Conservation (phyloP, 1,284 basidiomycete genomes). For the Agroathelia rolfsii region DNA sequence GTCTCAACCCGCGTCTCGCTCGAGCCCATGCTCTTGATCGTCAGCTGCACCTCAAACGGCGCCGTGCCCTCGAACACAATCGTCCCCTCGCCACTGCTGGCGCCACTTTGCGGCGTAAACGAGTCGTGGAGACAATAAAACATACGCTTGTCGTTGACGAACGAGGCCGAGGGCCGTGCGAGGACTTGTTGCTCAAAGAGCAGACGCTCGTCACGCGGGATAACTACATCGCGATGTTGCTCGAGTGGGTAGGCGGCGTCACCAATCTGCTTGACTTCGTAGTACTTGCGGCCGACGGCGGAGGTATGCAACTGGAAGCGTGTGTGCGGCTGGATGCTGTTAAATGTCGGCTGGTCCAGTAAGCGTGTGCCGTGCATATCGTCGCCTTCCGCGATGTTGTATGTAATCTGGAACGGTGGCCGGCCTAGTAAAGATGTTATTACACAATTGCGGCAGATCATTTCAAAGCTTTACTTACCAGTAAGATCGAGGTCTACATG, state of each 20-base stretch:
- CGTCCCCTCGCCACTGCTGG: slow-evolving; percentile 52
- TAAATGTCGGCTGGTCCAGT: slow-evolving; percentile 68
- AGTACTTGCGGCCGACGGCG: slow-evolving; percentile 74
- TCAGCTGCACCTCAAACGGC: slow-evolving; percentile 76
- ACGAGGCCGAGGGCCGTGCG: slow-evolving; percentile 67
- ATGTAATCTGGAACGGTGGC: slow-evolving; percentile 81
- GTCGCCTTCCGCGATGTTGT: slow-evolving; percentile 59
- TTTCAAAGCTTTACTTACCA: slow-evolving; percentile 46
- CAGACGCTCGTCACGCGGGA: slow-evolving; percentile 53
- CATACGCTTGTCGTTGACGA: slow-evolving; percentile 57
- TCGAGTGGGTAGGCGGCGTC: slow-evolving; percentile 80
- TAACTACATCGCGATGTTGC: slow-evolving; percentile 47
- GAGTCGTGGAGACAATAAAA: slow-evolving; percentile 71
- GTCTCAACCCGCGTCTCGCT: slow-evolving; percentile 52
- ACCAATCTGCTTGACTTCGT: slow-evolving; percentile 81
- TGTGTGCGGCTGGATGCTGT: slow-evolving; percentile 75
- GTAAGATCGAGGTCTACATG: slow-evolving; percentile 73
- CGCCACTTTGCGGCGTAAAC: slow-evolving; percentile 42
- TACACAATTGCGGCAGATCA: neutral
- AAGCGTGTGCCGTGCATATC: slow-evolving; percentile 52
- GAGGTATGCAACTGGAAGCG: slow-evolving; percentile 80
- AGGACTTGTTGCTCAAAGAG: slow-evolving; percentile 81
- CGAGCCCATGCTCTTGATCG: slow-evolving; percentile 66
- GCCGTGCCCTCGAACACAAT: slow-evolving; percentile 64
- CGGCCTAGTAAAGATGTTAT: slow-evolving; percentile 39